These are phyloP conservation scores for Erythrophleum ivorense DNA, from an alignment of 331 rosid species.

Conservation along the genomic window DNA sequence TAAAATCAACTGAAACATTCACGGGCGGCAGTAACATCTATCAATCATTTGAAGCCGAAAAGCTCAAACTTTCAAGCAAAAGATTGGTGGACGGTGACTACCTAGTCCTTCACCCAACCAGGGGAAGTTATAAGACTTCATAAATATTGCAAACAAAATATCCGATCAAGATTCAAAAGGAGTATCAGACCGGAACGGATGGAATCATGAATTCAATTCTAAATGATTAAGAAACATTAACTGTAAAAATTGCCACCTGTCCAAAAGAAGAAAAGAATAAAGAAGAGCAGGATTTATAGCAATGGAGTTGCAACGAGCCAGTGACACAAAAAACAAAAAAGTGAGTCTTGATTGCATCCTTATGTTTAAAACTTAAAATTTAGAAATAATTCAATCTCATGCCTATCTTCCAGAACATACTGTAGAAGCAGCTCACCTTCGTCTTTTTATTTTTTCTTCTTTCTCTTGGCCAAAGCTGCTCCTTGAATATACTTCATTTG, in stretches of 20 bases:
- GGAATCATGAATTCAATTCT: conserved; percentile 4
- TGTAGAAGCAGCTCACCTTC: background rate
- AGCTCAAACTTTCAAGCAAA: too few relatives aligned
- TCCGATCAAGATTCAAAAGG: background rate
- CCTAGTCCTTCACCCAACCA: background rate
- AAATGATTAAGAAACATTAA: conserved; percentile 9
- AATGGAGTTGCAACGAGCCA: conserved; percentile 1
- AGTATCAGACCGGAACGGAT: background rate
- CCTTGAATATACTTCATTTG: conserved; percentile 17
- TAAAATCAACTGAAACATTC: too few relatives aligned
- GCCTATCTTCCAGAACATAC: conserved; percentile 20
- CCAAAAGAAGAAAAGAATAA: background rate
- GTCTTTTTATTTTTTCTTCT: too few relatives aligned
- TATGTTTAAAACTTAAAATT: background rate
- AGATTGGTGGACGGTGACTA: background rate
- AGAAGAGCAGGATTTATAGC: background rate
- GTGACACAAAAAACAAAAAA: background rate
- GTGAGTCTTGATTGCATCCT: background rate
- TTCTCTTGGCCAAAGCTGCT: background rate
- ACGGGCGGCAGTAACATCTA: too few relatives aligned
- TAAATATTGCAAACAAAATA: background rate
- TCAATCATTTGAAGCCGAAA: too few relatives aligned
- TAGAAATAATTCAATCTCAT: background rate
- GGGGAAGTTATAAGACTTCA: background rate
- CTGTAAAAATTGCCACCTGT: background rate